A percentile compares a stretch with the other conserved stretches of the same genome.
Conservation (phyloP, 306 rosid species). For the Rosa persica region DNA sequence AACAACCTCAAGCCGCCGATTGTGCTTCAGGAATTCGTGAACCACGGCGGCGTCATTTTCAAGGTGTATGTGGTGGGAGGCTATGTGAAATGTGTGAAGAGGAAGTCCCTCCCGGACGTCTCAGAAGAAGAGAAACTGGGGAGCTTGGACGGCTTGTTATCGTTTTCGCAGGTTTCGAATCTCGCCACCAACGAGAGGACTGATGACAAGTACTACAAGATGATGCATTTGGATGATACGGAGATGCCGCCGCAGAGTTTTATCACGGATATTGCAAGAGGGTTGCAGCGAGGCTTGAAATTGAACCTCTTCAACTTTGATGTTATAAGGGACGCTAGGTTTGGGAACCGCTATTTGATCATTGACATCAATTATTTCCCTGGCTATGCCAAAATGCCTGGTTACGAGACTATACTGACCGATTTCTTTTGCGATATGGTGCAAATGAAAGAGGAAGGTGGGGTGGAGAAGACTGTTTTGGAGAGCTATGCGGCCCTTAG, state of each 20-base stretch:
- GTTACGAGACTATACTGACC: constrained; percentile 71
- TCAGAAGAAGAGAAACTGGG: constrained; percentile 65
- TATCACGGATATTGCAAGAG: constrained; percentile 60
- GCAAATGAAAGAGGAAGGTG: constrained; percentile 33
- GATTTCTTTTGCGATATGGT: constrained; percentile 74
- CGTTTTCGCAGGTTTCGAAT: constrained; percentile 87
- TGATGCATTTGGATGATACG: constrained; percentile 73
- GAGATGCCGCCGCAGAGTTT: constrained; percentile 82
- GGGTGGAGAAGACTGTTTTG: constrained; percentile 28
- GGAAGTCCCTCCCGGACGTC: constrained; percentile 86
- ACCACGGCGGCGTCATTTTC: constrained; percentile 92
- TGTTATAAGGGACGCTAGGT: constrained; percentile 73
- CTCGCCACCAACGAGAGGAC: constrained; percentile 49
- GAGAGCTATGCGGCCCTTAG: constrained; percentile 28
- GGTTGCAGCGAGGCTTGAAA: constrained; percentile 56
- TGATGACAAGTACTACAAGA: constrained; percentile 67
- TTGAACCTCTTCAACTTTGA: constrained; percentile 84
- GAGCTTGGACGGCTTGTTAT: constrained; percentile 51
- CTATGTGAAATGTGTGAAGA: constrained; percentile 72
- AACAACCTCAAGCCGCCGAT: constrained; percentile 77
- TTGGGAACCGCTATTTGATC: constrained; percentile 72
- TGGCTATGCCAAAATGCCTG: constrained; percentile 97
- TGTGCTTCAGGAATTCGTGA: constrained; percentile 82
- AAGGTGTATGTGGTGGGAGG: constrained; percentile 85
- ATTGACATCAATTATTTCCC: constrained; percentile 94